Conservation (phyloP, 768 basidiomycete species). For the Boletus barrowsii region DNA sequence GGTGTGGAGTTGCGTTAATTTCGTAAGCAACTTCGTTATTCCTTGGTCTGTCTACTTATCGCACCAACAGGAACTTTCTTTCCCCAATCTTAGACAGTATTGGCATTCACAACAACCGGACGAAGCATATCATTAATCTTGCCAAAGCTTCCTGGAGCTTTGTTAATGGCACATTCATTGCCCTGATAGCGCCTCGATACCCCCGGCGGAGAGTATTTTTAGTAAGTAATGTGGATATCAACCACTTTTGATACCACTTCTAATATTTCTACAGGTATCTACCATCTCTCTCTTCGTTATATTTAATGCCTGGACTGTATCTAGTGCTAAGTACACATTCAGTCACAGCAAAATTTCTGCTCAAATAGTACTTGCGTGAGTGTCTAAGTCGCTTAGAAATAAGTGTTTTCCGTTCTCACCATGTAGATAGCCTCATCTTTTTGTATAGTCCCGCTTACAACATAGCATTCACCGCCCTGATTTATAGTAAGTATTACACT, state of each 20-base stretch:
- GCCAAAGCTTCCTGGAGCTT: constrained; percentile 12
- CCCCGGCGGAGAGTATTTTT: constrained; percentile 16
- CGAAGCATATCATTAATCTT: constrained; percentile 16
- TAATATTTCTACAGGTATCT: constrained; percentile 4
- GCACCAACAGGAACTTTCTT: constrained; percentile 5
- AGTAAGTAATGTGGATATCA: constrained; percentile 1
- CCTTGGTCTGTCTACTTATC: background rate
- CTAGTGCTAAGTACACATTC: constrained; percentile 18
- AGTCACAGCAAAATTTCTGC: constrained; percentile 6
- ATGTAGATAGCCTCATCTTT: constrained; percentile 16
- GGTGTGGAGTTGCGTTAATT: constrained; percentile 11
- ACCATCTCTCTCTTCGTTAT: constrained; percentile 14
- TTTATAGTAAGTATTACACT: constrained; percentile 4
- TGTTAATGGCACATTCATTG: background rate
- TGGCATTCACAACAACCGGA: constrained; percentile 19
- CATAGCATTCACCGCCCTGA: constrained; percentile 5
- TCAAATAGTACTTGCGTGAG: constrained; percentile 11
- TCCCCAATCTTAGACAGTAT: constrained; percentile 15
- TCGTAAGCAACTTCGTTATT: background rate
- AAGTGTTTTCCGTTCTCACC: background rate
- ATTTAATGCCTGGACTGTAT: constrained; percentile 15
- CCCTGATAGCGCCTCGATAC: constrained; percentile 11
- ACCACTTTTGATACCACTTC: background rate
- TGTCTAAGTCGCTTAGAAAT: background rate
- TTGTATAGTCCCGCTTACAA: constrained; percentile 16